Percentiles rank a stretch among this genome's conserved stretches.
Evolutionary conservation across 441 rosid species (phyloP).

Genomic region (Mallotus repandus): DNA sequence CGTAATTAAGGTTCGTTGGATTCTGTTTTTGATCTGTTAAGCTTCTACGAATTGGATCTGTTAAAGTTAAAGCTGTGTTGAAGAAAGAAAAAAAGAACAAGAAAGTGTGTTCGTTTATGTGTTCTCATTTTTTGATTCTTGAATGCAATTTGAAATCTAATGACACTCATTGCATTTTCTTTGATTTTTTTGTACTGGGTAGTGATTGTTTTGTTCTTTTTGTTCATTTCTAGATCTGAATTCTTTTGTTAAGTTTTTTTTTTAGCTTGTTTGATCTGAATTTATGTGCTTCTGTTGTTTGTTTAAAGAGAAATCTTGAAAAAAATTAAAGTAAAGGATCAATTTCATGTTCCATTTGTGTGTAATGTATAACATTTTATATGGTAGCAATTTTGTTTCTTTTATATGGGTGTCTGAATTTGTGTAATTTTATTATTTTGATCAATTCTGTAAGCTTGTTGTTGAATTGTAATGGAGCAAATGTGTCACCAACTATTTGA

Average conservation of each 20-base stretch:
- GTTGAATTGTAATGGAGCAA: not conserved
- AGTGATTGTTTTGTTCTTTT: not conserved
- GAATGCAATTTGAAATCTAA: not conserved
- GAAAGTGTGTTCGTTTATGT: not conserved
- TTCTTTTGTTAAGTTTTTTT: too few relatives aligned
- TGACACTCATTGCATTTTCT: not conserved
- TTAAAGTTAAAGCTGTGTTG: not conserved
- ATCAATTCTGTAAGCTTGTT: not conserved
- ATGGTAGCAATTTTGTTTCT: not conserved
- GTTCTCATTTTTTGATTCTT: not conserved
- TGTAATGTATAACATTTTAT: too few relatives aligned
- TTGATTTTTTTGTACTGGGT: not conserved
- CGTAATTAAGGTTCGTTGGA: constrained; percentile 3
- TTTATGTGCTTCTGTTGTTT: too few relatives aligned
- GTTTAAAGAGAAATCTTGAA: too few relatives aligned
- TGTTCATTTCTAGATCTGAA: not conserved
- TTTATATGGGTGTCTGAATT: not conserved
- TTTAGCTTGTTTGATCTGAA: too few relatives aligned
- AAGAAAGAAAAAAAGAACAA: too few relatives aligned
- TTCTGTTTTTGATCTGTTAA: not conserved
- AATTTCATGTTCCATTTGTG: too few relatives aligned
- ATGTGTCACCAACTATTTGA: not conserved
- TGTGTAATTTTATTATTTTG: too few relatives aligned
- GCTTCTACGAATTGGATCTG: not conserved
- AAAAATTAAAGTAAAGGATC: too few relatives aligned